phyloP scores from a whole-genome alignment of 257 asterid genomes.

The Lycium barbarum region DNA sequence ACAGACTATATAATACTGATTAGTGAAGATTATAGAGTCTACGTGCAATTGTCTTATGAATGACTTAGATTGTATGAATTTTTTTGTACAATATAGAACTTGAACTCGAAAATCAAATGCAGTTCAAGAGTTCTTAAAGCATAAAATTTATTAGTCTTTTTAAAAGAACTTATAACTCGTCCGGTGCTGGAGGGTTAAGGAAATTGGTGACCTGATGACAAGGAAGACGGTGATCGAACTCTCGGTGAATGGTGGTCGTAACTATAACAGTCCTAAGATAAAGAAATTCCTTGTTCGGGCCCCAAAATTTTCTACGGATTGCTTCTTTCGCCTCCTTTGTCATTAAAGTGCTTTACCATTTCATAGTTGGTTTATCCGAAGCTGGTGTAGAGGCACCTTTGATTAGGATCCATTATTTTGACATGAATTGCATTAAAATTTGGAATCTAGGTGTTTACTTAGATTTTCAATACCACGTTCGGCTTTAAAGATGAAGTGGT shows the following conservation, averaged over 20 bases:
- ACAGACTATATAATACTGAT: background rate
- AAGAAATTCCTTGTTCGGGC: background rate
- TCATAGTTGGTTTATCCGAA: background rate
- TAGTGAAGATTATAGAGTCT: background rate
- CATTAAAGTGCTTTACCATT: background rate
- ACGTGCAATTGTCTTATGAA: background rate
- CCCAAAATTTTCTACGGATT: background rate
- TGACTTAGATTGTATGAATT: background rate
- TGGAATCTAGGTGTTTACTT: background rate
- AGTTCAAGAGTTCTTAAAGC: background rate
- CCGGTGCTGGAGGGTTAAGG: background rate
- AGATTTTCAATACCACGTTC: background rate
- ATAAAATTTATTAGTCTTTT: background rate
- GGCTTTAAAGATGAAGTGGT: no score
- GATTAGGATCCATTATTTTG: no score
- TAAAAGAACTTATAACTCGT: no score
- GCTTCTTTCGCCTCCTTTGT: background rate
- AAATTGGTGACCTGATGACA: background rate
- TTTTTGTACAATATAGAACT: background rate
- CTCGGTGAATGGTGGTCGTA: no score
- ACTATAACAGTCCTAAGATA: no score
- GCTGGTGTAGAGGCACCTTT: background rate
- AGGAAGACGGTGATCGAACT: no score
- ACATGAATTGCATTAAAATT: background rate
- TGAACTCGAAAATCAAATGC: background rate